Evolutionary conservation across 768 basidiomycete genomes (phyloP).

Genomic region (Agrocybe chaxingu): DNA sequence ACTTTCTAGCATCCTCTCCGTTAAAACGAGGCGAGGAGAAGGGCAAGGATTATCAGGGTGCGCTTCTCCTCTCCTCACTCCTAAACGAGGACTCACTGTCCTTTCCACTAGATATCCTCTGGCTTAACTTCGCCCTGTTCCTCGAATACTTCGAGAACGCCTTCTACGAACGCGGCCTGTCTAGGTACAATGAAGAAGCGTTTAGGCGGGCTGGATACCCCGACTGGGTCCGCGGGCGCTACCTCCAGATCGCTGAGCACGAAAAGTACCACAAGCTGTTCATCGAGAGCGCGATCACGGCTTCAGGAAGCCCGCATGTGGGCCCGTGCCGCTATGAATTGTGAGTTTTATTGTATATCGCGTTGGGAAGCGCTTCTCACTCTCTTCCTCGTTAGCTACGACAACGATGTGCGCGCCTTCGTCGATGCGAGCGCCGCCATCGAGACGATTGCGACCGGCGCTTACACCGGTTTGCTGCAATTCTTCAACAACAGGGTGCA

Average conservation of each 20-base stretch:
- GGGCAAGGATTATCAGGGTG: background rate
- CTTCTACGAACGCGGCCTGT: constrained; percentile 43
- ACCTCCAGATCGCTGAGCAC: constrained; percentile 51
- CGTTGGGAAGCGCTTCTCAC: background rate
- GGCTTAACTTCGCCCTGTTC: constrained; percentile 46
- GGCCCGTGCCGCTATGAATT: constrained; percentile 61
- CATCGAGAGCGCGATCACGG: constrained; percentile 38
- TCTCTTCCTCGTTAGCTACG: constrained; percentile 23
- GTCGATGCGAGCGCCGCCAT: constrained; percentile 45
- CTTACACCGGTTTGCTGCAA: constrained; percentile 55
- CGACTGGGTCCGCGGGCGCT: constrained; percentile 45
- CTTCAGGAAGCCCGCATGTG: constrained; percentile 33
- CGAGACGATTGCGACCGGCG: constrained; percentile 54
- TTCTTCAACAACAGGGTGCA: constrained; percentile 41
- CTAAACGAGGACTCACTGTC: background rate
- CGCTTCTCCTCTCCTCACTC: background rate
- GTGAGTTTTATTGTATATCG: constrained; percentile 27
- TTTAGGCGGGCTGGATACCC: constrained; percentile 48
- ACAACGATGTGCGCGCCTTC: constrained; percentile 46
- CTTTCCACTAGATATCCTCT: constrained; percentile 19
- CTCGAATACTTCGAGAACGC: constrained; percentile 45
- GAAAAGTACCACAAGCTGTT: constrained; percentile 43
- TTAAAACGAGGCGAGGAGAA: background rate
- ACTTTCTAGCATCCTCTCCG: background rate
- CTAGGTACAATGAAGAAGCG: constrained; percentile 38